Conservation (phyloP, 257 asterid species). For the Leonotis leonurus region DNA sequence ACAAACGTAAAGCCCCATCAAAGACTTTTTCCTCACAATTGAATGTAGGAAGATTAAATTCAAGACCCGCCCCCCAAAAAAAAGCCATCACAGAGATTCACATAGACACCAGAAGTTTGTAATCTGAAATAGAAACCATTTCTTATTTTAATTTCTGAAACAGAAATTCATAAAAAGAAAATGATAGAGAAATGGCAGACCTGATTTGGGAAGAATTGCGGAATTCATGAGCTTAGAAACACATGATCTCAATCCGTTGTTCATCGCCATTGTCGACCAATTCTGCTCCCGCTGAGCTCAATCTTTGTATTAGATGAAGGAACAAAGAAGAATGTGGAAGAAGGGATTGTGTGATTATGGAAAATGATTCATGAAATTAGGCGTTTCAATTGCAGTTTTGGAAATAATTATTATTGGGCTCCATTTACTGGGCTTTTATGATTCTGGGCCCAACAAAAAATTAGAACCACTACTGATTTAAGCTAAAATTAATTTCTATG, state of each 20-base stretch:
- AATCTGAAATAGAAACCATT: not conserved
- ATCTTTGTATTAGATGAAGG: not conserved
- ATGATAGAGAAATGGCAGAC: constrained; percentile 13
- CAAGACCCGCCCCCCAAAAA: not conserved
- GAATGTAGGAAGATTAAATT: not conserved
- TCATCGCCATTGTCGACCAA: constrained; percentile 44
- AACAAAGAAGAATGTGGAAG: not conserved
- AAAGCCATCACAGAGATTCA: not conserved
- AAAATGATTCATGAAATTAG: constrained; percentile 5
- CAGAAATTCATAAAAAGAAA: not conserved
- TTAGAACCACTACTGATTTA: no score
- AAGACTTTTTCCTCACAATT: not conserved
- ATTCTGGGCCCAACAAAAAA: not conserved
- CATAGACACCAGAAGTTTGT: not conserved
- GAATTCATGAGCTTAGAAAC: constrained; percentile 50
- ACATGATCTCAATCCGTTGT: constrained; percentile 40
- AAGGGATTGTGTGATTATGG: constrained; percentile 12
- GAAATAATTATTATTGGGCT: constrained; percentile 8
- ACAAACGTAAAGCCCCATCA: not conserved
- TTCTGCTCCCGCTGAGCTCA: not conserved
- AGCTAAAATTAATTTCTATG: no score
- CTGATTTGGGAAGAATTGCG: constrained; percentile 39
- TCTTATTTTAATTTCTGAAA: not conserved
- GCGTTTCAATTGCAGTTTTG: constrained; percentile 12
- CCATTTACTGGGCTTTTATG: not conserved